A percentile compares a stretch with the other conserved stretches of the same genome.
These are phyloP conservation scores for Fomitopsis serialis DNA, from an alignment of 768 basidiomycete species.

Conservation along the genomic window DNA sequence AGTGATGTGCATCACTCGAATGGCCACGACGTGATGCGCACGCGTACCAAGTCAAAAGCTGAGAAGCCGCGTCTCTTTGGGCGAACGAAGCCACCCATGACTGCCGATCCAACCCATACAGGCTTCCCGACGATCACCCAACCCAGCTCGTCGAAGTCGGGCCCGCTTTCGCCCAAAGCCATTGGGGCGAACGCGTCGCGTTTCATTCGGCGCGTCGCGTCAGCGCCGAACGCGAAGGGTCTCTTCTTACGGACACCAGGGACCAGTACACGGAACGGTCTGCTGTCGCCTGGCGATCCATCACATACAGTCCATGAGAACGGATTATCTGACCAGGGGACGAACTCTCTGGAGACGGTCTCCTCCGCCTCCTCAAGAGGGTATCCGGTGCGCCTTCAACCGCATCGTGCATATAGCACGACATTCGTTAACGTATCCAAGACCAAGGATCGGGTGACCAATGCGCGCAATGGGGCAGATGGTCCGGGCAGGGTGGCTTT, in stretches of 20 bases:
- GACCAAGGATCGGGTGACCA: constrained; percentile 41
- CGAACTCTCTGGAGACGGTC: constrained; percentile 70
- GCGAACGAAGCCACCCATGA: constrained; percentile 39
- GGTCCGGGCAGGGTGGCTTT: constrained; percentile 69
- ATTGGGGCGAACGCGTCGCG: constrained; percentile 76
- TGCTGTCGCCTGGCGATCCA: constrained; percentile 65
- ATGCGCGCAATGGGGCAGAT: constrained; percentile 32
- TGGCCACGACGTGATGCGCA: constrained; percentile 12
- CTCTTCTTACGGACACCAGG: constrained; percentile 64
- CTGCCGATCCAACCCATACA: constrained; percentile 44
- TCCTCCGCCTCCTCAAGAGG: constrained; percentile 73
- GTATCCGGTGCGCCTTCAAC: constrained; percentile 35
- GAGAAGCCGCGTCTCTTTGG: constrained; percentile 25
- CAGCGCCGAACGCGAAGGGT: constrained; percentile 93
- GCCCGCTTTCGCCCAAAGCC: constrained; percentile 59
- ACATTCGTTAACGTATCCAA: constrained; percentile 28
- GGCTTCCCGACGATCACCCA: constrained; percentile 34
- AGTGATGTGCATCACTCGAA: constrained; percentile 9
- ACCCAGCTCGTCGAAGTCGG: constrained; percentile 33
- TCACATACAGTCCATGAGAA: constrained; percentile 33
- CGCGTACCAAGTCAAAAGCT: constrained; percentile 23
- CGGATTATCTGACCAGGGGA: constrained; percentile 52
- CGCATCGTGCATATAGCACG: constrained; percentile 25
- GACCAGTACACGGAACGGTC: constrained; percentile 65
- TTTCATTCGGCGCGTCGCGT: constrained; percentile 92